Conservation (phyloP, 345 rosid species). For the Carallia brachiata region DNA sequence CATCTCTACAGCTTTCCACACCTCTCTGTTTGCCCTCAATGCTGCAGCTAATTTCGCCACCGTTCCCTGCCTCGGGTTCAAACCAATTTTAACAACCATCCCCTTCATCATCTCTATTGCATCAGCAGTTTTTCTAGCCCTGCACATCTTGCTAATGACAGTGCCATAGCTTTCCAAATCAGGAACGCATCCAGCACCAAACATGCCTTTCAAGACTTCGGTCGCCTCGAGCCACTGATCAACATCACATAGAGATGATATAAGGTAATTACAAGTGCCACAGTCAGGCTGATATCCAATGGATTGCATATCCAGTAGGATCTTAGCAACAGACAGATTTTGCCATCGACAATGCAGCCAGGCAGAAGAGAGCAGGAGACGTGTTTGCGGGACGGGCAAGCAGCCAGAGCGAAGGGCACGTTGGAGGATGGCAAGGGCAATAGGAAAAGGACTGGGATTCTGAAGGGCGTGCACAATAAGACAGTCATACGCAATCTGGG, state of each 20-base stretch:
- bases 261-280: conserved; percentile 60
- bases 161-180: conserved; percentile 66
- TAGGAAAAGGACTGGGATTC: conserved; percentile 53
- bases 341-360: conserved; percentile 48
- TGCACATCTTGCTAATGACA: conserved; percentile 51
- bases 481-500: conserved; percentile 44
- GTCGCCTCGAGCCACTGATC: conserved; percentile 66
- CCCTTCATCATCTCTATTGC: conserved; percentile 57
- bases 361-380: conserved; percentile 53
- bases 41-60: conserved; percentile 56
- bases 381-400: conserved; percentile 55
- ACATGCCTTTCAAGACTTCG: conserved; percentile 59
- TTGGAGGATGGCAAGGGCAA: conserved; percentile 66
- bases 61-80: conserved; percentile 61
- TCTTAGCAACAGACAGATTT: conserved; percentile 37
- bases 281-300: conserved; percentile 71
- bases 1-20: conserved; percentile 61
- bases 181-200: conserved; percentile 57
- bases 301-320: conserved; percentile 51
- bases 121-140: conserved; percentile 48
- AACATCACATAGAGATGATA: conserved; percentile 67
- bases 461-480: conserved; percentile 73
- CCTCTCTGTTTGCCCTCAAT: conserved; percentile 61
- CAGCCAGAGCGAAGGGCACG: conserved; percentile 76
- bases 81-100: conserved; percentile 66